These are phyloP conservation scores for Lactarius pseudohatsudake DNA, from an alignment of 768 basidiomycete genomes.

Conservation along the genomic window DNA sequence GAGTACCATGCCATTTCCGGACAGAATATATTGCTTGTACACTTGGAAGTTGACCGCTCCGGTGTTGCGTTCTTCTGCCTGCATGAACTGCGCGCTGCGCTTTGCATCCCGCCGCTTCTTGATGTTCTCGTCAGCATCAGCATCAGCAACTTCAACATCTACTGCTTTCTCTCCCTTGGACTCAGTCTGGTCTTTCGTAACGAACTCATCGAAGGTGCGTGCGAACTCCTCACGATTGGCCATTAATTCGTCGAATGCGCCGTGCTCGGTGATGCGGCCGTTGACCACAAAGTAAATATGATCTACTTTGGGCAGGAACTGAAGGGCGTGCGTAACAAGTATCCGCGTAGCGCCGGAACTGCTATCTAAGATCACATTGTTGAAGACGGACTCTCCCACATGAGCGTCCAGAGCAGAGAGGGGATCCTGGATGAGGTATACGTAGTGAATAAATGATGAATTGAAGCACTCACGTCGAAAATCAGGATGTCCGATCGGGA, in stretches of 20 bases:
- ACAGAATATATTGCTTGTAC: conserved; percentile 63
- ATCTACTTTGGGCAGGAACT: conserved; percentile 86
- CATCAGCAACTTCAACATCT: conserved; percentile 38
- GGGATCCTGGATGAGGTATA: conserved; percentile 53
- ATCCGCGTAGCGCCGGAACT: conserved; percentile 73
- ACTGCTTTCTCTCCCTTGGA: conserved; percentile 44
- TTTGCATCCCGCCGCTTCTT: conserved; percentile 39
- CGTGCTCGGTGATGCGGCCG: conserved; percentile 76
- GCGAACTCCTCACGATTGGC: conserved; percentile 59
- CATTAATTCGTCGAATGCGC: conserved; percentile 75
- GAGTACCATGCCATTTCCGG: conserved; percentile 66
- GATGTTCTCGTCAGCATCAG: conserved; percentile 36
- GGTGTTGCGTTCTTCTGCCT: conserved; percentile 77
- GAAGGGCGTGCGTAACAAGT: conserved; percentile 89
- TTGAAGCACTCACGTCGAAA: conserved; percentile 55
- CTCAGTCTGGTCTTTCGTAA: conserved; percentile 55
- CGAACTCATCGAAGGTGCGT: conserved; percentile 51
- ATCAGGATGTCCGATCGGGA: conserved; percentile 84
- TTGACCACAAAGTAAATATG: conserved; percentile 79
- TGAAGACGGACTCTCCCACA: conserved; percentile 84
- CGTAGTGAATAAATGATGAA: neutral
- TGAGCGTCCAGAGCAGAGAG: conserved; percentile 89
- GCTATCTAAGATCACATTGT: conserved; percentile 71
- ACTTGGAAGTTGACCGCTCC: conserved; percentile 61
- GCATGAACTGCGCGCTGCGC: conserved; percentile 64